Conservation (phyloP, 1,284 basidiomycete genomes). For the Moesziomyces aphidis region DNA sequence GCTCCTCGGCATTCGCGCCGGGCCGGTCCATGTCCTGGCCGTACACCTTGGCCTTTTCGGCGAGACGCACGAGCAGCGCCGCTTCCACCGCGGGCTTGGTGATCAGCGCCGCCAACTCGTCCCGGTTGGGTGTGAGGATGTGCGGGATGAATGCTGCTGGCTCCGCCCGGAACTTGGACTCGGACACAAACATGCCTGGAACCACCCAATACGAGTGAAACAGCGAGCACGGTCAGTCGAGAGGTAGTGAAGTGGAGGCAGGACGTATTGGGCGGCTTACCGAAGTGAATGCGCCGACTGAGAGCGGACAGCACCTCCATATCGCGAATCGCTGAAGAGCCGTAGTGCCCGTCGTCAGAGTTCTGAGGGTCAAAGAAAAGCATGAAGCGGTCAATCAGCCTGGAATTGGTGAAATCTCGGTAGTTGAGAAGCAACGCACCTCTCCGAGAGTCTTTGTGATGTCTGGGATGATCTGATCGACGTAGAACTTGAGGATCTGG, state of each 20-base stretch:
- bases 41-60: conserved; percentile 91
- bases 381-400: neutral
- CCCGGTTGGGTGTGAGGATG: conserved; percentile 82
- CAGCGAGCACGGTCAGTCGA: neutral
- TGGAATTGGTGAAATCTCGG: too few relatives aligned
- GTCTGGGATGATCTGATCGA: conserved; percentile 80
- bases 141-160: conserved; percentile 91
- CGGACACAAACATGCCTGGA: conserved; percentile 96
- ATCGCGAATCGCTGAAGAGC: conserved; percentile 91
- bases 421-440: conserved; percentile 16
- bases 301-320: conserved; percentile 93
- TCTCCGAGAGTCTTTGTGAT: conserved; percentile 73
- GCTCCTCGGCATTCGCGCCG: conserved; percentile 26
- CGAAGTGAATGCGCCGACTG: conserved; percentile 96
- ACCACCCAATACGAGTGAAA: neutral
- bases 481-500: conserved; percentile 90
- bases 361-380: conserved; percentile 64
- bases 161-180: conserved; percentile 89
- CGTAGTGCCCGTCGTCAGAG: conserved; percentile 96
- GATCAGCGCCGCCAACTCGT: conserved; percentile 80
- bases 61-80: conserved; percentile 84
- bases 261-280: conserved; percentile 71
- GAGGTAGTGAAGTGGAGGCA: neutral
- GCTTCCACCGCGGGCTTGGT: conserved; percentile 96
- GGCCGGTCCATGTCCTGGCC: conserved; percentile 82